A percentile compares a stretch with the other conserved stretches of the same genome.
phyloP scores from a whole-genome alignment of 495 filamentous ascomycete species.

The Pseudevernia furfuracea region DNA sequence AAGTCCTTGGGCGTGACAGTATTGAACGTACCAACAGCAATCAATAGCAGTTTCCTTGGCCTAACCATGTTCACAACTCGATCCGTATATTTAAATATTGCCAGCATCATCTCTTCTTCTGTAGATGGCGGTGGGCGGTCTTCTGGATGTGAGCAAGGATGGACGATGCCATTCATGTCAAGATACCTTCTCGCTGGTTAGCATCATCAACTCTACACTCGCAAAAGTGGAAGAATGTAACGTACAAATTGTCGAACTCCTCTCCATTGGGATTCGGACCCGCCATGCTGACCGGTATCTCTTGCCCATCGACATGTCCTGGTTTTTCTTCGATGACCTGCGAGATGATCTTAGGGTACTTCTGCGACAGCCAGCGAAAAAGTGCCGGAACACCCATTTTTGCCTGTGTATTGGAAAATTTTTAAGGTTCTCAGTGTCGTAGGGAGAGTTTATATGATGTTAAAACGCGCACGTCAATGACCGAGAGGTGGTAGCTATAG shows the following conservation, averaged over 20 bases:
- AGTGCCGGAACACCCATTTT: slow-evolving; percentile 91
- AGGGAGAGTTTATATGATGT: neutral
- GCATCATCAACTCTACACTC: neutral
- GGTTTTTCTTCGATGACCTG: slow-evolving; percentile 81
- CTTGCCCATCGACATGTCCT: slow-evolving; percentile 65
- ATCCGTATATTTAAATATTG: slow-evolving; percentile 94
- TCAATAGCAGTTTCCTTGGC: slow-evolving; percentile 90
- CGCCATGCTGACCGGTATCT: slow-evolving; percentile 77
- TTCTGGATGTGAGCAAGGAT: slow-evolving; percentile 97
- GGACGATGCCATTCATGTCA: slow-evolving; percentile 99
- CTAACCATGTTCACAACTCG: slow-evolving; percentile 97
- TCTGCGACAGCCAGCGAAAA: slow-evolving; percentile 88
- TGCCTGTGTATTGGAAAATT: slow-evolving; percentile 14
- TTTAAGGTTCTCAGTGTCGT: neutral
- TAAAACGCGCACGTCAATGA: neutral
- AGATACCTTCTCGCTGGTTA: slow-evolving; percentile 33
- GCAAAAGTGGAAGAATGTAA: neutral
- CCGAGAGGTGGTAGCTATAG: neutral
- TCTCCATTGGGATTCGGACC: slow-evolving; percentile 92
- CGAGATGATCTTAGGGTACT: slow-evolving; percentile 93
- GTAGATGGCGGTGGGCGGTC: slow-evolving; percentile 82
- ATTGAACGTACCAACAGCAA: slow-evolving; percentile 76
- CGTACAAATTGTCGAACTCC: slow-evolving; percentile 92
- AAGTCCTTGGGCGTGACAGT: slow-evolving; percentile 15
- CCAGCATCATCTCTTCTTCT: slow-evolving; percentile 99